Base-by-base conservation (phyloP, 2,329 filamentous ascomycete species). In the Fusarium nisikadoi region DNA sequence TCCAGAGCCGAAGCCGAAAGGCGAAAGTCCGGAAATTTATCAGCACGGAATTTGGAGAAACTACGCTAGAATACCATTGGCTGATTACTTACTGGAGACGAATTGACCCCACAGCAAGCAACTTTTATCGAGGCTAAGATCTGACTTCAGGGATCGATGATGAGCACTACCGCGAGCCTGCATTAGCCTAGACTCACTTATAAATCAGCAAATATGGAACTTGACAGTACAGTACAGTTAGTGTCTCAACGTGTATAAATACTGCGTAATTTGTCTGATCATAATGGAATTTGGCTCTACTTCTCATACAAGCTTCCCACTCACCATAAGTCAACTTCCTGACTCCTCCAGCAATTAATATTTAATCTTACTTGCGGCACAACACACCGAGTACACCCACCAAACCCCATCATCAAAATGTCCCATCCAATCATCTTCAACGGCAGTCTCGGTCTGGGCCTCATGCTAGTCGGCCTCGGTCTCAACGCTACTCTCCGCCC, bases 401-500 rank as follows among this genome's bases (percentile, higher is more conserved):
- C 9, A n/a, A 31, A 5, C 2, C 1, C 12, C 2, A 36, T 5
- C 1, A 49, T 14, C 13, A 5, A 7, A n/a, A 68, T 68, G 65
- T 1, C 57, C 0, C 66, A 69, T 4, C 66, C 66, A 31, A 55
- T 68, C 27, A 47, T 62, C 17, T 68, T 68, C 42, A 68, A 67
- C 17, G 27, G 47, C 16, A 39, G 55, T 20, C 65, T 68, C 9
- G 62, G 55, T 1, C 8, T 67, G 8, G 49, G 49, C 7, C 39
- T 69, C 19, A 47, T 64, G 41, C 10, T 68, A 6, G 20, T 68
- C 14, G 23, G 43, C 4, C 64, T 69, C 14, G 66, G 66, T 17
- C 35, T 64, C 20, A 69, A 69, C n/a, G 58, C 66, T 4, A 63
- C n/a, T 5, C 13, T 68, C 35, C 66, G 66, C 8, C 64, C 64